These are phyloP conservation scores for Nyctanthes arbortristis DNA, from an alignment of 257 asterid species.

Conservation along the genomic window DNA sequence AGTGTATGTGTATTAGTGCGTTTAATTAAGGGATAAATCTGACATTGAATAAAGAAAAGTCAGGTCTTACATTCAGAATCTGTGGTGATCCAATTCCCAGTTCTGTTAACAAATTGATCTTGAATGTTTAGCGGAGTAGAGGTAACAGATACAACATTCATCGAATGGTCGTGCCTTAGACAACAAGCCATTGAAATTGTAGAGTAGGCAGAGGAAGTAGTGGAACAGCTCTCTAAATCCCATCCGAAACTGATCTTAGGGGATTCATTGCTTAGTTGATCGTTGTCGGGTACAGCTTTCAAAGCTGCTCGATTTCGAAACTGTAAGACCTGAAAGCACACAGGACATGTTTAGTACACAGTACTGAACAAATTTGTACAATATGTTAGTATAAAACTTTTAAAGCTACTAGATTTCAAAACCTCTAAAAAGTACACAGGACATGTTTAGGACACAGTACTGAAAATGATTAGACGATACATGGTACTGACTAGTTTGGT, in stretches of 20 bases:
- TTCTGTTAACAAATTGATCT: slow-evolving; percentile 29
- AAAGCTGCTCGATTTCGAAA: slow-evolving; percentile 41
- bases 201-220: slow-evolving; percentile 52
- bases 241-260: slow-evolving; percentile 81
- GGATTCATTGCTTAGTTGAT: slow-evolving; percentile 60
- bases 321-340: slow-evolving; percentile 46
- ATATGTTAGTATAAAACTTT: too few relatives aligned
- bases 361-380: too few relatives aligned
- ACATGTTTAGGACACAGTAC: too few relatives aligned
- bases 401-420: too few relatives aligned
- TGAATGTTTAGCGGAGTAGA: slow-evolving; percentile 43
- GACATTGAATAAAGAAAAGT: too few relatives aligned
- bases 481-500: too few relatives aligned
- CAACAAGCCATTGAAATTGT: slow-evolving; percentile 39
- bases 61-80: slow-evolving; percentile 77
- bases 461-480: too few relatives aligned
- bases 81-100: slow-evolving; percentile 78
- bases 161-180: slow-evolving; percentile 24
- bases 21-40: too few relatives aligned
- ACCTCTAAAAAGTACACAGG: too few relatives aligned
- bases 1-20: background rate
- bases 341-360: background rate
- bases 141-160: slow-evolving; percentile 28
- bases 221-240: slow-evolving; percentile 70
- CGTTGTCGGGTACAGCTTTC: slow-evolving; percentile 51